A percentile compares a stretch with the other conserved stretches of the same genome.
These are phyloP conservation scores for Nidularia sp. DNA, from an alignment of 768 basidiomycete species.

Conservation along the genomic window DNA sequence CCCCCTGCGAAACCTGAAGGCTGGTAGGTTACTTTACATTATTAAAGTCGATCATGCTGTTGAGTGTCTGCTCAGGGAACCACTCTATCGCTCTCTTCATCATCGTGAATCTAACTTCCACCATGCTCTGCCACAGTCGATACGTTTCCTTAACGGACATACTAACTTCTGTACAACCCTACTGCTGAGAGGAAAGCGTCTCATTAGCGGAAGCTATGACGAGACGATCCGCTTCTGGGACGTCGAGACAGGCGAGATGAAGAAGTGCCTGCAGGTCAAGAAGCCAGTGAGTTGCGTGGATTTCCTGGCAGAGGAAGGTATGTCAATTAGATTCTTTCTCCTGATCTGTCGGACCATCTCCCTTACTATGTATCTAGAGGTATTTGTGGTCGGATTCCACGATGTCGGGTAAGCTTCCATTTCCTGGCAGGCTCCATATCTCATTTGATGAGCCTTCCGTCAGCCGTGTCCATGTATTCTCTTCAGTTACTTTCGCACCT, in stretches of 20 bases:
- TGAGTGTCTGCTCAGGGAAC: constrained; percentile 27
- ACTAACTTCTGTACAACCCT: constrained; percentile 87
- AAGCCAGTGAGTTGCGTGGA: constrained; percentile 91
- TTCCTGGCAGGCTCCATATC: background rate
- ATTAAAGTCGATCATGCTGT: background rate
- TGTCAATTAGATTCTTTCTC: constrained; percentile 5
- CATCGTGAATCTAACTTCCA: constrained; percentile 85
- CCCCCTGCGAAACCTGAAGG: constrained; percentile 62
- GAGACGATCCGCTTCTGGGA: constrained; percentile 95
- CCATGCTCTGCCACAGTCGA: constrained; percentile 67
- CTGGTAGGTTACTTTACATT: constrained; percentile 46
- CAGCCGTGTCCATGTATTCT: constrained; percentile 86
- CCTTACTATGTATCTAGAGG: constrained; percentile 40
- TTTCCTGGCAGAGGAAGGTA: constrained; percentile 77
- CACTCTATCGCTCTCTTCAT: constrained; percentile 76
- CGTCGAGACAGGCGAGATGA: constrained; percentile 55
- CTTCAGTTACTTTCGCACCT: constrained; percentile 79
- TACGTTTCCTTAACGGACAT: constrained; percentile 79
- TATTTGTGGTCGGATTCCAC: constrained; percentile 90
- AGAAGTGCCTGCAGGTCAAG: constrained; percentile 79
- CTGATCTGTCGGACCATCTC: background rate
- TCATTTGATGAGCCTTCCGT: background rate
- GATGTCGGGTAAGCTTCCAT: constrained; percentile 69
- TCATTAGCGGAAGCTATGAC: constrained; percentile 89
- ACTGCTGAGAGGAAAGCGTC: constrained; percentile 67